Evolutionary conservation across 2,329 filamentous ascomycete species (phyloP).

Genomic region (Aspergillus caelatus): DNA sequence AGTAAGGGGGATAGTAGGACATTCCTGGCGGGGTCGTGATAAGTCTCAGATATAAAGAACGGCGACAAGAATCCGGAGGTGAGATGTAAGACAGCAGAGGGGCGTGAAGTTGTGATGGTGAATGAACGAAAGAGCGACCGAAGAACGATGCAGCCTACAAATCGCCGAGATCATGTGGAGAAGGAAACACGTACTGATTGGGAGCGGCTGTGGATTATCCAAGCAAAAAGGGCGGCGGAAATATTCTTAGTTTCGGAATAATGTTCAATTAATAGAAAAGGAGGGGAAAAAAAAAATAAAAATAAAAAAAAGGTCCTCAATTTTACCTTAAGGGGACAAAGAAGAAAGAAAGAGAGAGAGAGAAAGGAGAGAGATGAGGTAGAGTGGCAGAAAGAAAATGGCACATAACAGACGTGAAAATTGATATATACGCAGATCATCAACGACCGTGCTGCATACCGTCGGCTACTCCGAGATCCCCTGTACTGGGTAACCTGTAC

Average conservation of each 20-base stretch:
- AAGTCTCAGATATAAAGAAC: constrained; percentile 11
- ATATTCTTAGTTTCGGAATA: not conserved
- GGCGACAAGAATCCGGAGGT: constrained; percentile 6
- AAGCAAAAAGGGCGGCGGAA: not conserved
- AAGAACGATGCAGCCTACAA: constrained; percentile 24
- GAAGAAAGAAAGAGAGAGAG: not conserved
- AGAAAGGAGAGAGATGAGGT: not conserved
- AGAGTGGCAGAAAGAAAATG: not conserved
- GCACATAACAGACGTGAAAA: not conserved
- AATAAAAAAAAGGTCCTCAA: not conserved
- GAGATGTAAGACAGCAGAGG: constrained; percentile 8
- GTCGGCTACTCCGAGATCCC: not conserved
- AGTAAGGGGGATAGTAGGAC: constrained; percentile 67
- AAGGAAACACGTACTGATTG: constrained; percentile 3
- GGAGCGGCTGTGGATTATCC: constrained; percentile 2
- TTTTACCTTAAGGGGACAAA: not conserved
- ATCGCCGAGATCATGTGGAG: constrained; percentile 20
- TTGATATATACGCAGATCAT: not conserved
- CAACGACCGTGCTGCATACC: not conserved
- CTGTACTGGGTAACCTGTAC: not conserved
- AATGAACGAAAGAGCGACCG: constrained; percentile 13
- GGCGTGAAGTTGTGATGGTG: not conserved
- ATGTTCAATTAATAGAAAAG: not conserved
- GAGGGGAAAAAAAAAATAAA: not conserved
- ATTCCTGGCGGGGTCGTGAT: constrained; percentile 43